Evolutionary conservation across 1,284 basidiomycete genomes (phyloP).

Genomic region (Afroboletus lepidellus): DNA sequence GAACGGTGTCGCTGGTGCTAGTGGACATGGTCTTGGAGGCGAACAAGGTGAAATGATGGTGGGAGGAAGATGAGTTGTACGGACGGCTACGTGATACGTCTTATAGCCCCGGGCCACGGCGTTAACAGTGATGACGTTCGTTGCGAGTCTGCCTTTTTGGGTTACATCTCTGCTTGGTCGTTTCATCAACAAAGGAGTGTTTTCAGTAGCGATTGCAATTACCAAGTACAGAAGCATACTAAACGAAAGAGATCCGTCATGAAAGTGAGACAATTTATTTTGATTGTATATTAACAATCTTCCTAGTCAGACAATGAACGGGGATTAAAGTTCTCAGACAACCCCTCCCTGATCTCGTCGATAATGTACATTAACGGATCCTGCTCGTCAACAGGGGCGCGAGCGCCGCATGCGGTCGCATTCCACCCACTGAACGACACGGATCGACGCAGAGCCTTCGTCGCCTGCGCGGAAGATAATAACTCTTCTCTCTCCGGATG

Average conservation of each 20-base stretch:
- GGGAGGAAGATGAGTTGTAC: constrained; percentile 8
- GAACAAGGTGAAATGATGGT: constrained; percentile 9
- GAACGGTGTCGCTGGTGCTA: constrained; percentile 46
- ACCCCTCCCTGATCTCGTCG: constrained; percentile 22
- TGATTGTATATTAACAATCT: constrained; percentile 5
- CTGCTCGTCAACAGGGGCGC: background rate
- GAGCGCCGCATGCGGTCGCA: background rate
- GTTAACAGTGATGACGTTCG: constrained; percentile 4
- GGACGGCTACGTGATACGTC: background rate
- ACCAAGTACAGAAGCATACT: too few species aligned
- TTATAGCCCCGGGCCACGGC: constrained; percentile 14
- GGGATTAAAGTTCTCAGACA: constrained; percentile 16
- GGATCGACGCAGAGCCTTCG: constrained; percentile 26
- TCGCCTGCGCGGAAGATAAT: background rate
- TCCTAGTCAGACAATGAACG: constrained; percentile 17
- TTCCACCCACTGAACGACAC: constrained; percentile 23
- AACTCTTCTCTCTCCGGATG: constrained; percentile 21
- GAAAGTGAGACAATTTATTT: background rate
- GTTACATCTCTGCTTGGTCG: background rate
- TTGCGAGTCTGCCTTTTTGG: constrained; percentile 10
- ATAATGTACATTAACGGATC: constrained; percentile 18
- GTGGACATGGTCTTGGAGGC: constrained; percentile 42
- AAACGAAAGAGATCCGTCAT: too few species aligned
- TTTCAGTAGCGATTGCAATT: background rate
- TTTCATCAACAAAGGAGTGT: background rate